Evolutionary conservation across 768 basidiomycete genomes (phyloP), one percentile per base, ranked within the genome.

Genomic region (Clathrus columnatus): DNA sequence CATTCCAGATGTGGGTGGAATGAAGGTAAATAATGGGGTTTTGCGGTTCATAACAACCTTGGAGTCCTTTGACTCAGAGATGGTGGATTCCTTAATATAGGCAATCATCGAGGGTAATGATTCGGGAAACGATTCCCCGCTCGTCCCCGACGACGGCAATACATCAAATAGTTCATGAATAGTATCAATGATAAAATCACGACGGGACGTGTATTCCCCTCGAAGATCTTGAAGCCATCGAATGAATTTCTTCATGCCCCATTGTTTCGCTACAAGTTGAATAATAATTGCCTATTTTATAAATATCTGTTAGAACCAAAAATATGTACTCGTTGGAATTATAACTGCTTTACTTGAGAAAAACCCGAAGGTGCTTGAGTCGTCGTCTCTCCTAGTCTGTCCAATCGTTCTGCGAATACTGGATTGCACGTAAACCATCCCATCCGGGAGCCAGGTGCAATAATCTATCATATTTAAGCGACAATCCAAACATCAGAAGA

Each of bases 1-100:
- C 90, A 91, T 93, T 7, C 90, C 90, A n/a, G 84, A 76, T 1
- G 78, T 77, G 0, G 89, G 88, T 11, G 87, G 84, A 1, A 87
- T 77, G 63, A 90, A 84, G 48, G 79, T 82, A 59, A 90, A 77
- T 57, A 84, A 63, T 21, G 74, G 64, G 8, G 57, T 58, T 61
- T 66, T 50, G 57, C 57, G 47, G 44, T 49, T 47, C 44, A 48
- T 57, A 51, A 48, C 49, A 21, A 65, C 18, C 17, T 50, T 60
- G 20, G 57, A 60, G 69, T 80, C 81, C 67, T 81, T 77, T 53
- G 67, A 62, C 62, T 65, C 66, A 45, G 51, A 54, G 7, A 44
- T 57, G 57, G 23, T 36, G 45, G 17, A 7, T n/a, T 47, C 66
- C 65, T 73, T 76, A 44, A 65, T 62, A 48, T 68, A 79, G 43